Percentiles rank a stretch among this genome's conserved stretches.
phyloP scores from a whole-genome alignment of 75 land plant species.

The Larix kaempferi region DNA sequence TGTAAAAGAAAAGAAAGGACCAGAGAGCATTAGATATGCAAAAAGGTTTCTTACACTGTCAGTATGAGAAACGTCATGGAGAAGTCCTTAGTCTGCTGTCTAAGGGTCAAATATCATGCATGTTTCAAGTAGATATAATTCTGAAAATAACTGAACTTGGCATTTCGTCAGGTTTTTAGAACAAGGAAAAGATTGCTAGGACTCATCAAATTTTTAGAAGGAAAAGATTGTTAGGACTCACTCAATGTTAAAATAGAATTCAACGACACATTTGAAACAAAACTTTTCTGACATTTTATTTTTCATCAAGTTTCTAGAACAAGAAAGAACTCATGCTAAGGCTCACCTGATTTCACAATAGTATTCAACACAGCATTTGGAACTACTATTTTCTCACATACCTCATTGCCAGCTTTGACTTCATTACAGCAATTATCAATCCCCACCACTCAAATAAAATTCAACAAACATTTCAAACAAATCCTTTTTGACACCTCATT shows the following conservation, averaged over 20 bases:
- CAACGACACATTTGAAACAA: no score
- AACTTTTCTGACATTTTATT: no score
- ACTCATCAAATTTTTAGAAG: no score
- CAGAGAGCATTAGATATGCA: background rate
- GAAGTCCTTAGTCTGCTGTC: background rate
- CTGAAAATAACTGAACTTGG: background rate
- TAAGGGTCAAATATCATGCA: background rate
- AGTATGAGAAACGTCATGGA: background rate
- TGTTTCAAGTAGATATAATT: background rate
- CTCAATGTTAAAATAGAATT: background rate
- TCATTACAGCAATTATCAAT: slow-evolving; percentile 90
- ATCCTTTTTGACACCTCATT: no score
- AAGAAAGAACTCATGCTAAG: no score
- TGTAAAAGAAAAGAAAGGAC: background rate
- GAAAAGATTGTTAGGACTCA: no score
- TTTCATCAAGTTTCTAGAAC: no score
- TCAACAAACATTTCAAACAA: no score
- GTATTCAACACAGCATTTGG: background rate
- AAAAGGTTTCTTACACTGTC: no score
- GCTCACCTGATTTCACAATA: no score
- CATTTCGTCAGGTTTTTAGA: no score
- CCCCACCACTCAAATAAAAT: slow-evolving; percentile 43
- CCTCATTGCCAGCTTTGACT: slow-evolving; percentile 58
- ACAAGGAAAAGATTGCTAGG: no score
- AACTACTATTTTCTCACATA: slow-evolving; percentile 10